Conservation (phyloP, 2,329 filamentous ascomycete genomes). For the Hypomyces rosellus region DNA sequence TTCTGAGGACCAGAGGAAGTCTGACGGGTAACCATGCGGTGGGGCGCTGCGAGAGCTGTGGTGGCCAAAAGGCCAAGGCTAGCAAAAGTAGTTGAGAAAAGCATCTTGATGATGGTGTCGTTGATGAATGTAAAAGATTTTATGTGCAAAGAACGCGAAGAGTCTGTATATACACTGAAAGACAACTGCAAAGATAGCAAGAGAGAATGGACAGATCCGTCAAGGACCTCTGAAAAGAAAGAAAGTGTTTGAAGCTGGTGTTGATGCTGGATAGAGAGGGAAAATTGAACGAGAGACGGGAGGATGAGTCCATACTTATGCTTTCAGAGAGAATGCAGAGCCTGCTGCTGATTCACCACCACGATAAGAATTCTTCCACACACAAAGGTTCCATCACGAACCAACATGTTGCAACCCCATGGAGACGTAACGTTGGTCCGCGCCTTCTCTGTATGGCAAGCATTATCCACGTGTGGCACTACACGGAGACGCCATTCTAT, state of each 20-base stretch:
- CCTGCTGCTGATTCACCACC: too few relatives aligned
- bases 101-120: constrained; percentile 6
- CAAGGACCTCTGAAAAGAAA: neutral
- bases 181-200: neutral
- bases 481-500: too few relatives aligned
- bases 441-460: too few relatives aligned
- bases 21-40: constrained; percentile 1
- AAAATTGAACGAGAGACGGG: too few relatives aligned
- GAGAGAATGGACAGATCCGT: neutral
- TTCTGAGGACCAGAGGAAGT: constrained; percentile 21
- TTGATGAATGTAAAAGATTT: neutral
- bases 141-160: neutral
- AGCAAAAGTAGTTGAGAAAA: constrained; percentile 10
- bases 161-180: neutral
- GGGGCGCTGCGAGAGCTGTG: constrained; percentile 9
- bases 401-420: too few relatives aligned
- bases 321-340: too few relatives aligned
- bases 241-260: constrained; percentile 2
- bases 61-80: constrained; percentile 15
- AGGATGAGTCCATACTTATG: too few relatives aligned
- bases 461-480: too few relatives aligned
- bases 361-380: too few relatives aligned
- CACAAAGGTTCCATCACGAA: too few relatives aligned
- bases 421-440: too few relatives aligned
- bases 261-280: too few relatives aligned